These are phyloP conservation scores for Xylariaceae sp. DNA, from an alignment of 2,329 filamentous ascomycete genomes.

Conservation along the genomic window DNA sequence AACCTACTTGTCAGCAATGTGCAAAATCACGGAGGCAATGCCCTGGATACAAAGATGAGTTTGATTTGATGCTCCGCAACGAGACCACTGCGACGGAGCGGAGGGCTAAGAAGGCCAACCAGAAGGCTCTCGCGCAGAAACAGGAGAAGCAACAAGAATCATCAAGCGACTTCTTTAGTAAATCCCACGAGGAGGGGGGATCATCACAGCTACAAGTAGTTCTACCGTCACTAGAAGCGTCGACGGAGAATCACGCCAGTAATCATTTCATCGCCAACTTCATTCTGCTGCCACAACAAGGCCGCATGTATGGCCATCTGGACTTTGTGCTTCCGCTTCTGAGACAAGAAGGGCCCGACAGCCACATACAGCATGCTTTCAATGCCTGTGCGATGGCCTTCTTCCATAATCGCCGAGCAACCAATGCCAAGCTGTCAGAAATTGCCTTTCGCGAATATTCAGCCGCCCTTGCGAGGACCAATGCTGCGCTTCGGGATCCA, in stretches of 20 bases:
- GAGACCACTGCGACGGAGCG: slow-evolving; percentile 66
- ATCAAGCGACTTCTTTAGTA: slow-evolving; percentile 11
- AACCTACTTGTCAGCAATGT: slow-evolving; percentile 63
- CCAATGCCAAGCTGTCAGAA: slow-evolving; percentile 32
- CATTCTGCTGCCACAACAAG: slow-evolving; percentile 49
- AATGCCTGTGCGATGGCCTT: slow-evolving; percentile 57
- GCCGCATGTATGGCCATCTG: slow-evolving; percentile 52
- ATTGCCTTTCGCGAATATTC: slow-evolving; percentile 51
- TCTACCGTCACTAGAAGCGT: slow-evolving; percentile 38
- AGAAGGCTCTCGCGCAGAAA: slow-evolving; percentile 41
- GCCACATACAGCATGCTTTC: slow-evolving; percentile 54
- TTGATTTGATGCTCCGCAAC: slow-evolving; percentile 69
- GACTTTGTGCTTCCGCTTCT: slow-evolving; percentile 57
- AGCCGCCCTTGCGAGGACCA: slow-evolving; percentile 50
- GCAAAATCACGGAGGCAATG: slow-evolving; percentile 60
- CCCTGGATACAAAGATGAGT: slow-evolving; percentile 67
- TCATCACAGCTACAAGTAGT: slow-evolving; percentile 20
- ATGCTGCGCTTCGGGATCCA: slow-evolving; percentile 50
- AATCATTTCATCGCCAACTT: slow-evolving; percentile 61
- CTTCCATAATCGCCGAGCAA: slow-evolving; percentile 47
- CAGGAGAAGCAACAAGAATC: slow-evolving; percentile 23
- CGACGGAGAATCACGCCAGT: slow-evolving; percentile 51
- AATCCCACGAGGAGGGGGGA: slow-evolving; percentile 22
- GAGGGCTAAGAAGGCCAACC: slow-evolving; percentile 54
- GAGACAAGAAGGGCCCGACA: slow-evolving; percentile 38